A percentile compares a stretch with the other conserved stretches of the same genome.
These are phyloP conservation scores for Cinnamomum chago DNA, from an alignment of 164 flowering plant genomes.

Conservation along the genomic window DNA sequence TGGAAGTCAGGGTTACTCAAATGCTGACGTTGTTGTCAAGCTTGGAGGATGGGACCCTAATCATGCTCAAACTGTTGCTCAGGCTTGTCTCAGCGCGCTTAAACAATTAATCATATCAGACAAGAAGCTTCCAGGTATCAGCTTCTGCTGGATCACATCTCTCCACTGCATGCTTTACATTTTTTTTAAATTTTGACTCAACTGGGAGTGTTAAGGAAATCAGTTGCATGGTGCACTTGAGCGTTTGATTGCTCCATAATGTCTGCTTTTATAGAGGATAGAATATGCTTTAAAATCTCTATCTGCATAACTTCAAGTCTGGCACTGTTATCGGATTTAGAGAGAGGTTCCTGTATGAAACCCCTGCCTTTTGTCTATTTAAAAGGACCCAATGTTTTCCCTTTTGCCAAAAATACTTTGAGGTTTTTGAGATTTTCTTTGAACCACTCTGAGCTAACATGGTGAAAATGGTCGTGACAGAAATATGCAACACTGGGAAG, in stretches of 20 bases:
- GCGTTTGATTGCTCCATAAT: neutral
- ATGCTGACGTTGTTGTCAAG: slow-evolving; percentile 90
- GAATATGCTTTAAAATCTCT: neutral
- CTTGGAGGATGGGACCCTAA: slow-evolving; percentile 66
- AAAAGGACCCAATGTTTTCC: too few species aligned
- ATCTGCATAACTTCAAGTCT: neutral
- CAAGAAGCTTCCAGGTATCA: slow-evolving; percentile 79
- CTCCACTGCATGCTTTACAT: neutral
- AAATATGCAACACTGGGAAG: too few species aligned
- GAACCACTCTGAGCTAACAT: too few species aligned
- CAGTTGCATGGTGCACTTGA: neutral
- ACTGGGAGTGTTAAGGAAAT: too few species aligned
- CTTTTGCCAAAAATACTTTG: too few species aligned
- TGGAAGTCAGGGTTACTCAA: slow-evolving; percentile 50
- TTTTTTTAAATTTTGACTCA: neutral
- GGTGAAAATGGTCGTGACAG: too few species aligned
- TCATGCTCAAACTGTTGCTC: slow-evolving; percentile 62
- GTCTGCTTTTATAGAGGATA: neutral
- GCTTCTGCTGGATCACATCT: neutral
- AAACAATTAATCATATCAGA: slow-evolving; percentile 72
- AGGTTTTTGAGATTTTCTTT: too few species aligned
- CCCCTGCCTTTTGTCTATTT: too few species aligned
- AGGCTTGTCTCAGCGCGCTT: slow-evolving; percentile 83
- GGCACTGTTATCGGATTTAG: neutral
- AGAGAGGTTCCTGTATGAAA: too few species aligned